Evolutionary conservation across 257 asterid genomes (phyloP).

Genomic region (Capsicum baccatum): DNA sequence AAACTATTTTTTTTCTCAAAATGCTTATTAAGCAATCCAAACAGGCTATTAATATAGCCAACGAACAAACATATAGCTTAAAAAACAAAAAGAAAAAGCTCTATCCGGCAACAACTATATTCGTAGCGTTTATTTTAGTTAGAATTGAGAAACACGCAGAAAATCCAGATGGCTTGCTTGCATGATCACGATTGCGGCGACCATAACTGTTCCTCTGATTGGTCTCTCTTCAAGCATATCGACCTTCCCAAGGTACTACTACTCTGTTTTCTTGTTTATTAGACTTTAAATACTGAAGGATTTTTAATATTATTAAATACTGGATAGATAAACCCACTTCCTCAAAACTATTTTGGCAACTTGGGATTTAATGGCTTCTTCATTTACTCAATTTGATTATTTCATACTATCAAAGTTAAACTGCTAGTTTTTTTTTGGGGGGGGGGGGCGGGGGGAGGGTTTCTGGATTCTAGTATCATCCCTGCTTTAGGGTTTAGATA

Average conservation of each 20-base stretch:
- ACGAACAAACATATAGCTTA: no score
- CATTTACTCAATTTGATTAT: background rate
- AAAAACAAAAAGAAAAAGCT: background rate
- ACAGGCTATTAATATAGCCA: no score
- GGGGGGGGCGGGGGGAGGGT: background rate
- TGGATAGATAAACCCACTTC: background rate
- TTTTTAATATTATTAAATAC: no score
- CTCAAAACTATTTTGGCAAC: background rate
- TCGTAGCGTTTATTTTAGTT: background rate
- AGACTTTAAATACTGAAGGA: background rate
- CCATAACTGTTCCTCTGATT: constrained; percentile 86
- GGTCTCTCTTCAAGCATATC: constrained; percentile 91
- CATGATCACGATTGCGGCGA: constrained; percentile 99
- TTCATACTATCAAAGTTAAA: background rate
- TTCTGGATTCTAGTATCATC: background rate
- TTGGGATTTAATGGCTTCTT: background rate
- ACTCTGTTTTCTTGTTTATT: background rate
- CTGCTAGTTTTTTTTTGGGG: background rate
- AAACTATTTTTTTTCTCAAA: no score
- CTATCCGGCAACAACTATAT: background rate
- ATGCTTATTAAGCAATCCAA: no score
- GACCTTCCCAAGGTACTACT: constrained; percentile 77
- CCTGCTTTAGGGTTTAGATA: background rate
- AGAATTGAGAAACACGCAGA: background rate
- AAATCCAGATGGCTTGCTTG: constrained; percentile 54